Evolutionary conservation across 148 eudicot species (phyloP), one percentile per base, ranked within the genome.

Genomic region (Pharnaceum exiguum): DNA sequence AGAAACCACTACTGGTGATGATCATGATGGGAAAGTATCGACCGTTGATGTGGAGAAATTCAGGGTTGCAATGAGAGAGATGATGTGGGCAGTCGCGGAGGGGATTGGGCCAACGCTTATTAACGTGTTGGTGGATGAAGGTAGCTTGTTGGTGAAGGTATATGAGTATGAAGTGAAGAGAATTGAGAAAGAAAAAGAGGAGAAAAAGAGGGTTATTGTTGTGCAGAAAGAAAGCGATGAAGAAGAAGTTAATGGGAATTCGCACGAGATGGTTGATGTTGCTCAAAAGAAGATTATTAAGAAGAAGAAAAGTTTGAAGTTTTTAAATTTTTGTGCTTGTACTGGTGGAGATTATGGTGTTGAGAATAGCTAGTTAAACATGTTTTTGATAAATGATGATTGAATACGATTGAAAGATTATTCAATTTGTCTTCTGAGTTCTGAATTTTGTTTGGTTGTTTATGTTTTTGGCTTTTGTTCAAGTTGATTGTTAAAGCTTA

Each of bases 101-200:
- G 83, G 85, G 26, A 69, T 85, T 4, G 93, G 88, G 12, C 51
- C 55, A 46, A 75, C 78, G 11, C 93, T 83, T 2, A 68, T 85
- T 32, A 65, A 46, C 1, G 68, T 85, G 1, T 37, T 73, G 47
- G 64, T 79, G 31, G 85, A 77, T 10, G 81, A 58, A 17, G 85
- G 77, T 15, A 75, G 93, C 49, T 51, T 85, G n/a, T 46, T 79
- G 15, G 17, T 55, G 76, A 82, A 66, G 43, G 83, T 63, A 15
- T 74, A 70, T 16, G 72, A 74, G 7, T 35, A 66, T 17, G 78
- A 71, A 3, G 10, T 64, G 67, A 57, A 33, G 15, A 39, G 74
- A 11, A 57, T 57, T 28, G 32, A 23, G 2, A 38, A 39, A 19
- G 71, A 40, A 28, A 10, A 43, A 29, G 17, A 12, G 60, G 38